Evolutionary conservation across 306 rosid species (phyloP).

Genomic region (Sicyos baderoa): DNA sequence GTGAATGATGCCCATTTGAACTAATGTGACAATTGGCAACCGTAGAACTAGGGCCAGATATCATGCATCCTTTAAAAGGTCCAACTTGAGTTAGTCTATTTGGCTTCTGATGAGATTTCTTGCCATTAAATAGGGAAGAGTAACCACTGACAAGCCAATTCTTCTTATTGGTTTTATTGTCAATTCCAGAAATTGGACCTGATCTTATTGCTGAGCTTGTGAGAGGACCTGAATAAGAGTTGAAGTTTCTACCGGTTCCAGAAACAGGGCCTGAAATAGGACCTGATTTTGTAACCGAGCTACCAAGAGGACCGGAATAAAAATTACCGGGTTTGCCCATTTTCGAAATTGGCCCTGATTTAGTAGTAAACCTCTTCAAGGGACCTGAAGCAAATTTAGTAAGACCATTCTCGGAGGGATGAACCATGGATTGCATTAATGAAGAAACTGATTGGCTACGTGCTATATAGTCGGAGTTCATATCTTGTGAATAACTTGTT

Average conservation of each 20-base stretch:
- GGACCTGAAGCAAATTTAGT: conserved; percentile 89
- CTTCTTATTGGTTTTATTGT: conserved; percentile 45
- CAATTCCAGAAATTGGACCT: conserved; percentile 44
- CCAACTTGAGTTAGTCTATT: conserved; percentile 75
- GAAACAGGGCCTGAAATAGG: conserved; percentile 51
- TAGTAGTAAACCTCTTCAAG: conserved; percentile 40
- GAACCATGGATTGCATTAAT: conserved; percentile 52
- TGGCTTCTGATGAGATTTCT: conserved; percentile 42
- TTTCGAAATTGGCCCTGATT: conserved; percentile 34
- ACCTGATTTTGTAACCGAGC: conserved; percentile 51
- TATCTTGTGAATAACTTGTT: conserved; percentile 30
- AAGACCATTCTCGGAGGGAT: conserved; percentile 35
- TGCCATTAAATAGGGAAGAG: conserved; percentile 33
- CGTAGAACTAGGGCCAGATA: conserved; percentile 38
- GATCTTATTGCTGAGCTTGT: conserved; percentile 41
- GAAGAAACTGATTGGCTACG: conserved; percentile 71
- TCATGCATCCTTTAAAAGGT: conserved; percentile 69
- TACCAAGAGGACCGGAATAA: conserved; percentile 65
- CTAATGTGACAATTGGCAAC: conserved; percentile 37
- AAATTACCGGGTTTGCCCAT: conserved; percentile 34
- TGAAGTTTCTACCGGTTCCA: conserved; percentile 34
- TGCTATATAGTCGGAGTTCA: conserved; percentile 39
- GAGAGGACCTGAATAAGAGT: conserved; percentile 74
- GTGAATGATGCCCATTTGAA: conserved; percentile 31
- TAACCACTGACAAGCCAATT: conserved; percentile 42